Conservation (phyloP, 2,329 filamentous ascomycete species). For the Phialophora tarda region DNA sequence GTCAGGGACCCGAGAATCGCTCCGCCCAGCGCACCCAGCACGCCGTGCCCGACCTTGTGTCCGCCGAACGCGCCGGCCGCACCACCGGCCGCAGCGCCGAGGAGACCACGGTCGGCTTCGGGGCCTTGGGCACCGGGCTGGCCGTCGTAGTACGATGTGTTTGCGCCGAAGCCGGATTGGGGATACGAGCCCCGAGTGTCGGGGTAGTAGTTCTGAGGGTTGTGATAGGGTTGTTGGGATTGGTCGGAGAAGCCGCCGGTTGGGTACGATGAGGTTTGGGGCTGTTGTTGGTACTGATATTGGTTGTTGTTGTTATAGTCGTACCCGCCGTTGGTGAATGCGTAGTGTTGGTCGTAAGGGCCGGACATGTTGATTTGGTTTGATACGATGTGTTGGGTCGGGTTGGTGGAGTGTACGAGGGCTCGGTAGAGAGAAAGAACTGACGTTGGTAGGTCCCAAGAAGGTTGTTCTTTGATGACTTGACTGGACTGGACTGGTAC, state of each 20-base stretch:
- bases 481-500: constrained; percentile 5
- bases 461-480: not conserved
- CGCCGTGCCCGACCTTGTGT: constrained; percentile 60
- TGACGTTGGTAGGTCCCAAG: no score
- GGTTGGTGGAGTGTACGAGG: not conserved
- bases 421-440: no score
- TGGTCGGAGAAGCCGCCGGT: constrained; percentile 15
- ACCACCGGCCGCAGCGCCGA: constrained; percentile 63
- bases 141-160: constrained; percentile 19
- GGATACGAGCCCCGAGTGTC: constrained; percentile 13
- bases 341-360: constrained; percentile 23
- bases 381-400: not conserved
- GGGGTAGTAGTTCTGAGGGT: constrained; percentile 20
- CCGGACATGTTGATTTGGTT: constrained; percentile 23
- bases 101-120: constrained; percentile 62
- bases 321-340: constrained; percentile 10
- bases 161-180: constrained; percentile 8
- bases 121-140: constrained; percentile 28
- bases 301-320: constrained; percentile 23
- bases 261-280: constrained; percentile 21
- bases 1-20: constrained; percentile 62
- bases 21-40: constrained; percentile 63
- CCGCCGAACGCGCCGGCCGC: constrained; percentile 63
- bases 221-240: constrained; percentile 20
- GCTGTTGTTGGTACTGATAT: constrained; percentile 11